phyloP scores from a whole-genome alignment of 352 stramenopile species.

The Pythium aphanidermatum region DNA sequence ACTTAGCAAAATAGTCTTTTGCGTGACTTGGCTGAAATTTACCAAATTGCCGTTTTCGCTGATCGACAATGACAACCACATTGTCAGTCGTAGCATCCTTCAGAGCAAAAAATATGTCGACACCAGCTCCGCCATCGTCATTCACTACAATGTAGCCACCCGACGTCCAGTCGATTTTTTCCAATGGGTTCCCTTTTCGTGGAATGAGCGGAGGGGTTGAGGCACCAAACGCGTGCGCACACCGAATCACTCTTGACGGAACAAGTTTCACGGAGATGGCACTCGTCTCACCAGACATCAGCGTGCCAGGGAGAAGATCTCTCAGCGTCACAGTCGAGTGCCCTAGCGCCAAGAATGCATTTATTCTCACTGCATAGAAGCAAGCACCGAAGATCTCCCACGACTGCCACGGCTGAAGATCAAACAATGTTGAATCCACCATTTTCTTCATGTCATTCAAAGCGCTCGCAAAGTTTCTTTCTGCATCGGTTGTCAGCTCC shows the following conservation, averaged over 20 bases:
- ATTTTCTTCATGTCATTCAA: constrained; percentile 3
- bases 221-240: constrained; percentile 6
- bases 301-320: constrained; percentile 16
- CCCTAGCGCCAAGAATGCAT: constrained; percentile 24
- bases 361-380: constrained; percentile 34
- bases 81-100: constrained; percentile 17
- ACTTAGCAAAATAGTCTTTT: constrained; percentile 6
- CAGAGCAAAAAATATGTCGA: constrained; percentile 31
- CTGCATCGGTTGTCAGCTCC: neutral
- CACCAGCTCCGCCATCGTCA: constrained; percentile 14
- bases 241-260: constrained; percentile 10
- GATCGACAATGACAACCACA: constrained; percentile 10
- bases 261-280: constrained; percentile 10
- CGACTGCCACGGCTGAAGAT: constrained; percentile 12
- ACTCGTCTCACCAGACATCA: constrained; percentile 11
- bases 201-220: constrained; percentile 12
- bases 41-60: constrained; percentile 9
- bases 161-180: constrained; percentile 19
- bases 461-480: constrained; percentile 5
- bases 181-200: constrained; percentile 9
- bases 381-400: constrained; percentile 27
- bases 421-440: constrained; percentile 7
- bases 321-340: constrained; percentile 17
- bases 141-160: constrained; percentile 24
- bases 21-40: constrained; percentile 16